These are phyloP conservation scores for Trematosphaeria pertusa DNA, from an alignment of 2,329 filamentous ascomycete species.

Conservation along the genomic window DNA sequence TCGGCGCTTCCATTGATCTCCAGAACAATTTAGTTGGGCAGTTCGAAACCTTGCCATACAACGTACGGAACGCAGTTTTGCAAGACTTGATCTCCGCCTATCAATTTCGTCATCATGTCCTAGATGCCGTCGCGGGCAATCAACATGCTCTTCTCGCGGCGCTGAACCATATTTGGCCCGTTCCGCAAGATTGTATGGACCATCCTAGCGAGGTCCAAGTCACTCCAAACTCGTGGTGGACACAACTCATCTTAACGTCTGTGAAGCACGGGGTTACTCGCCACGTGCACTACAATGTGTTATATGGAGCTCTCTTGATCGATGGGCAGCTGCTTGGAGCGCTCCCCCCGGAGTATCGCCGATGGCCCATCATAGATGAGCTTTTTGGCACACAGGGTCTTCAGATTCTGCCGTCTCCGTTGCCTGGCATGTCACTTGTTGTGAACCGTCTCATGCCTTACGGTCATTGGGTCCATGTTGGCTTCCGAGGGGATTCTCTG, in stretches of 20 bases:
- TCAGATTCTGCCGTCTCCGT: slow-evolving; percentile 59
- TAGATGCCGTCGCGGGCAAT: slow-evolving; percentile 40
- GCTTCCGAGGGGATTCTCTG: slow-evolving; percentile 50
- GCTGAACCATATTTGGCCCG: slow-evolving; percentile 54
- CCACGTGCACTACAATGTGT: slow-evolving; percentile 52
- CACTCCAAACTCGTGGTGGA: slow-evolving; percentile 39
- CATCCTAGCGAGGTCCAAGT: slow-evolving; percentile 13
- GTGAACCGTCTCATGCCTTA: slow-evolving; percentile 46
- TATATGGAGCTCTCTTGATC: slow-evolving; percentile 58
- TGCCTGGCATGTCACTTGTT: slow-evolving; percentile 60
- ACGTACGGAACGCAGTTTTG: slow-evolving; percentile 51
- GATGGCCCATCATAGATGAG: slow-evolving; percentile 52
- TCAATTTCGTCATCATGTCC: slow-evolving; percentile 46
- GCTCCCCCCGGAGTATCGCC: slow-evolving; percentile 60
- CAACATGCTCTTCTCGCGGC: slow-evolving; percentile 41
- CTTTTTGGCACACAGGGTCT: slow-evolving; percentile 64
- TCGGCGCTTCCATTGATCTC: slow-evolving; percentile 53
- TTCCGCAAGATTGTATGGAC: slow-evolving; percentile 24
- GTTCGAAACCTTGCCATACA: slow-evolving; percentile 41
- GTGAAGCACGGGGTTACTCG: slow-evolving; percentile 40
- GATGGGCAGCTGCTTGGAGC: slow-evolving; percentile 59
- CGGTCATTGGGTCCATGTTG: slow-evolving; percentile 62
- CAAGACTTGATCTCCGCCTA: slow-evolving; percentile 57
- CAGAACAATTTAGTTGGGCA: slow-evolving; percentile 57
- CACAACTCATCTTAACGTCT: slow-evolving; percentile 35